Base-by-base conservation (phyloP, 1,284 basidiomycete species). In the Veloporphyrellus conicus region DNA sequence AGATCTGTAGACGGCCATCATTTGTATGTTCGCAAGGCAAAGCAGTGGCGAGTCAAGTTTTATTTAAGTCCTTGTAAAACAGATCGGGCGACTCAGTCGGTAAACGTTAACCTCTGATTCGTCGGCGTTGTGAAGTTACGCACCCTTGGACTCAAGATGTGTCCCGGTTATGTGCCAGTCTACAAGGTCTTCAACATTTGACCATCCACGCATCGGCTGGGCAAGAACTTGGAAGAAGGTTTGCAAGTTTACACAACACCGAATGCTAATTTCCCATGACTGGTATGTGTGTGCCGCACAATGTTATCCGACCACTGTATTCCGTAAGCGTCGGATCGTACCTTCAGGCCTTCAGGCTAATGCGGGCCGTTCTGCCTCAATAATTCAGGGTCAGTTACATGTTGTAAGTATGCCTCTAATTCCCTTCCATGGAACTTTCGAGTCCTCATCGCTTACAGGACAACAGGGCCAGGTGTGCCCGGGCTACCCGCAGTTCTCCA, bases 401-500 rank as follows among this genome's bases (percentile, higher is more conserved):
- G 20, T 25, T 40, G 40, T 58, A 49, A n/a, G 2, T 6, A 27
- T 15, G 25, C 38, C 39, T 49, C 28, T 18, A 20, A 38, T 45
- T 28, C 19, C 27, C 35, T n/a, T 32, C 19, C 22, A 37, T 9
- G 14, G 8, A 28, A 19, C n/a, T 16, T 35, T 35, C 45, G 22
- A 25, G 5, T 25, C 23, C 5, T 47, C 57, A 59, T 70, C 62
- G 29, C 62, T 78, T 14, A 85, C 79, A 19, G 78, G 68, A 32
- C 73, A 74, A 58, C 61, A 2, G 61, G 38, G 33, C 59, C 58
- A 18, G 71, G 62, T 46, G 66, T 74, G 4, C 86, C 86, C 2
- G 87, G 86, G 54, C 79, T 81, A 15, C 87, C 86, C 9, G 86
- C 84, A 8, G 79, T 76, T 61, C 79, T 79, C 89, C 94, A 95